These are phyloP conservation scores for Pulveroboletus sp. DNA, from an alignment of 768 basidiomycete species.

Conservation along the genomic window DNA sequence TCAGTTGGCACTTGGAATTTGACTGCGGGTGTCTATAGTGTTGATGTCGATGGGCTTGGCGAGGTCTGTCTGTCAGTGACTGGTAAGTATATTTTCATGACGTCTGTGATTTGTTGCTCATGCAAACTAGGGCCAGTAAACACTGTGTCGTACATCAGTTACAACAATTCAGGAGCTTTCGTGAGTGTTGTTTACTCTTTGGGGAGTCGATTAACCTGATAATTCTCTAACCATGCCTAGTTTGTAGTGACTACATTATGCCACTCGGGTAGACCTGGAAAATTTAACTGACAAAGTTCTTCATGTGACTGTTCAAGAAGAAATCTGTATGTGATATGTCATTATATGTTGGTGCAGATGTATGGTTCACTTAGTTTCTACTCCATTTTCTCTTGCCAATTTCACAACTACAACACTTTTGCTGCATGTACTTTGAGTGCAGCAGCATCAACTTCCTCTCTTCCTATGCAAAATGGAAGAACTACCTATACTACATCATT, in stretches of 20 bases:
- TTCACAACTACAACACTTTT: constrained; percentile 1
- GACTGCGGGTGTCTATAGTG: background rate
- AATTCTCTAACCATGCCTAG: background rate
- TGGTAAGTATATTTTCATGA: background rate
- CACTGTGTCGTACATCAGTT: too few relatives aligned
- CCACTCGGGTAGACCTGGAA: background rate
- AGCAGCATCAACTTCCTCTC: background rate
- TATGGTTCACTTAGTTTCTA: background rate
- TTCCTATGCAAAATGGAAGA: constrained; percentile 5
- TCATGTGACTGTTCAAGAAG: background rate
- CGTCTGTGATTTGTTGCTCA: too few relatives aligned
- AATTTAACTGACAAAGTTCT: background rate
- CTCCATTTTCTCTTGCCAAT: constrained; percentile 4
- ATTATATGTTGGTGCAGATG: background rate
- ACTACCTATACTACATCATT: background rate
- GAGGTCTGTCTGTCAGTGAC: background rate
- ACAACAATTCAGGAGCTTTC: background rate
- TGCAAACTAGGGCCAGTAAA: too few relatives aligned
- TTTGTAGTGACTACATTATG: background rate
- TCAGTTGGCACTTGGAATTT: background rate
- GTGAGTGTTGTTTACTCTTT: too few relatives aligned
- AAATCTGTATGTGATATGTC: background rate
- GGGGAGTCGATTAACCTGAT: too few relatives aligned
- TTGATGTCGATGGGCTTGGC: constrained; percentile 7
- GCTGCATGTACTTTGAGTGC: constrained; percentile 7